Evolutionary conservation across 2,329 filamentous ascomycete species (phyloP).

Genomic region (Colletotrichum phormii): DNA sequence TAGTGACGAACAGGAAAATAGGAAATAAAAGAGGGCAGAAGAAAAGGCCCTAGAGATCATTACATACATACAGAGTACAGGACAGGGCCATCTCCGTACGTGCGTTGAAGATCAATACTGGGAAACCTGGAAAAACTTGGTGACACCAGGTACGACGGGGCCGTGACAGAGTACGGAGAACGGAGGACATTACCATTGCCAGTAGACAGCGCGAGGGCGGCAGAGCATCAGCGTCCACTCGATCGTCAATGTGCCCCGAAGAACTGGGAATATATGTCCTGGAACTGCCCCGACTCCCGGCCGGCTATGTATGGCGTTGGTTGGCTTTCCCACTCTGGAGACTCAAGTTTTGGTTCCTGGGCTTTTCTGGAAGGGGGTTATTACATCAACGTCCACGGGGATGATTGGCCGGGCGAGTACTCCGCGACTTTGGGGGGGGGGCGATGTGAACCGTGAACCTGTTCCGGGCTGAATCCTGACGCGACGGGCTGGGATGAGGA

Average conservation of each 20-base stretch:
- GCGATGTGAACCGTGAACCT: not conserved
- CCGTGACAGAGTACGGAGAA: not conserved
- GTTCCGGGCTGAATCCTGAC: not conserved
- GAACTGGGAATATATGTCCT: not conserved
- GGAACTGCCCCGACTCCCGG: not conserved
- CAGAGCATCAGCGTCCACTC: not conserved
- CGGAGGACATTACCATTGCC: constrained; percentile 12
- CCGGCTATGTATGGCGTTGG: not conserved
- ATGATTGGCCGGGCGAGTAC: not conserved
- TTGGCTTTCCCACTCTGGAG: not conserved
- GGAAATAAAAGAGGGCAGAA: constrained; percentile 1
- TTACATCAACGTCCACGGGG: not conserved
- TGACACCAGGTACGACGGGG: not conserved
- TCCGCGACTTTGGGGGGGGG: not conserved
- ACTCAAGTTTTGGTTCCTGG: not conserved
- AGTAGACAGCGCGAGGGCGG: not conserved
- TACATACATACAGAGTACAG: not conserved
- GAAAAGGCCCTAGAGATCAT: constrained; percentile 29
- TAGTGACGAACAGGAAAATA: not conserved
- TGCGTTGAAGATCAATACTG: constrained; percentile 20
- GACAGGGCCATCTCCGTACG: not conserved
- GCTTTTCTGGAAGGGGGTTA: not conserved
- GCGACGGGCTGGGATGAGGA: not conserved
- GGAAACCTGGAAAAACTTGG: not conserved
- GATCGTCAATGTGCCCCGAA: not conserved